phyloP scores from a whole-genome alignment of 805 yeast species.

The Lachancea dasiensis region DNA sequence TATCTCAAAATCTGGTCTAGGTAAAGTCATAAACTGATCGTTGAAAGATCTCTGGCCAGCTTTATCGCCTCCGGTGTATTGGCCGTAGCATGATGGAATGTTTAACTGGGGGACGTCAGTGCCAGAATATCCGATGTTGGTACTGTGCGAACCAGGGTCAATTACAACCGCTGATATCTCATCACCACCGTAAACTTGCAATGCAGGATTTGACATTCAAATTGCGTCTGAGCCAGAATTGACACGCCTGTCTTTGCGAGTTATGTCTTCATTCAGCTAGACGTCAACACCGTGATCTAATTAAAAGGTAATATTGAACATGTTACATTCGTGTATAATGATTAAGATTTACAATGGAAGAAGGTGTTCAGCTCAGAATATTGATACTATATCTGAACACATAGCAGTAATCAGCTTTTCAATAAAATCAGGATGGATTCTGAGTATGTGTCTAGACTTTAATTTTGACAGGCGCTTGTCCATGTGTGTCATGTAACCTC shows the following conservation, averaged over 20 bases:
- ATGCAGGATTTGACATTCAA: slow-evolving; percentile 35
- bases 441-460: too few relatives aligned
- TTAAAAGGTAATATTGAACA: too few relatives aligned
- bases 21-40: slow-evolving; percentile 44
- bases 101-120: slow-evolving; percentile 79
- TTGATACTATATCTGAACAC: too few relatives aligned
- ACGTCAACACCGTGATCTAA: too few relatives aligned
- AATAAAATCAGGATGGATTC: too few relatives aligned
- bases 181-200: slow-evolving; percentile 55
- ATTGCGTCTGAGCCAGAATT: too few relatives aligned
- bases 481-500: too few relatives aligned
- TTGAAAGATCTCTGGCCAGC: slow-evolving; percentile 23
- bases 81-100: slow-evolving; percentile 64
- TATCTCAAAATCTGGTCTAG: slow-evolving; percentile 47
- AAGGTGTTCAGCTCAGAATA: too few relatives aligned
- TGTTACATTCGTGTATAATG: slow-evolving; percentile 1
- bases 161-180: slow-evolving; percentile 88
- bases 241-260: too few relatives aligned
- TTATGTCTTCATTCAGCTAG: too few relatives aligned
- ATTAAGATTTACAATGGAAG: slow-evolving; percentile 2
- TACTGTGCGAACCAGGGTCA: slow-evolving; percentile 82
- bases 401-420: too few relatives aligned
- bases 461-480: too few relatives aligned
- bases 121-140: slow-evolving; percentile 89
- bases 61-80: slow-evolving; percentile 15